Base-by-base conservation (phyloP, 371 early-diverging fungal species). In the Mucor piriformis region DNA sequence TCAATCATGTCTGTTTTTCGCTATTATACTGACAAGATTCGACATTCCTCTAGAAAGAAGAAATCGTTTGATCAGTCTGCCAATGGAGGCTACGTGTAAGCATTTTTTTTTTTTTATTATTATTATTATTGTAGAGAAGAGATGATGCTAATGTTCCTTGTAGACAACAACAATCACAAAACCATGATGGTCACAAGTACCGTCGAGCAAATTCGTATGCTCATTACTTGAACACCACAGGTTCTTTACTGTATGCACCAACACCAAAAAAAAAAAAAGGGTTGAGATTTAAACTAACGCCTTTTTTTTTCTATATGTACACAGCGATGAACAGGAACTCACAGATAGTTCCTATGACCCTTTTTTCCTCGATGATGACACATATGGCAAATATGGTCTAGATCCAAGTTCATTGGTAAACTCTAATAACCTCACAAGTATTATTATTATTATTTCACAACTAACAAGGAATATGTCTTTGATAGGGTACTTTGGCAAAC, bases 291-390 rank as follows among this genome's bases (percentile, higher is more conserved):
- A 38, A 24, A 18, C 16, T 38, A 20, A 27, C 34, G 10, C 15
- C 33, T 7, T n/a, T 27, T 52, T 38, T 27, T 38, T 18, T 27
- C 25, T 12, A 11, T 43, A 20, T n/a, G n/a, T n/a, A n/a, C 11
- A 46, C 37, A 21, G 59, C 55, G 12, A n/a, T n/a, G 51, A 62
- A 57, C 16, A 44, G 40, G 27, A 37, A 20, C 27, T 63, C 21
- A 24, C 12, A 29, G 13, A 38, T 4, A 38, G 44, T 38, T 63
- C 42, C 2, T 88, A 88, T 51, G 80, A 85, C 62, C 85, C 88
- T 7, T 83, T 68, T 23, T 84, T 79, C 58, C 67, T 88, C 25
- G 88, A 88, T 60, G 76, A 84, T 57, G 91, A 91, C 29, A 51
- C 64, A 0, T 79, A 73, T 61, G 66, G 66, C 11, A 57, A 60